These are phyloP conservation scores for Hordeum pubiflorum DNA, from an alignment of 202 grass and related monocot species.

Conservation along the genomic window DNA sequence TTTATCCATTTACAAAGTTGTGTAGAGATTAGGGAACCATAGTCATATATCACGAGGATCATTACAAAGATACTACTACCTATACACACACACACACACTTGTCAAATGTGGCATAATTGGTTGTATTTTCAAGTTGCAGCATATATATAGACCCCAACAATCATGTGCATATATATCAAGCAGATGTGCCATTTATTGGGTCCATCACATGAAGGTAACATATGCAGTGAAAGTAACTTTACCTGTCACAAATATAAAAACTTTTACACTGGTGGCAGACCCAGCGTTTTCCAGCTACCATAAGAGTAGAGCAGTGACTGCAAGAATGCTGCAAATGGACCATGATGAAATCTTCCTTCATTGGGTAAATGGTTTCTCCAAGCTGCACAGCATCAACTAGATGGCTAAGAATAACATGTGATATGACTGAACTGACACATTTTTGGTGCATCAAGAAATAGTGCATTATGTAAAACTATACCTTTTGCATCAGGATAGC, in stretches of 20 bases:
- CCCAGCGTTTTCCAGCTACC: conserved; percentile 84
- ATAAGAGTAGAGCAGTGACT: conserved; percentile 68
- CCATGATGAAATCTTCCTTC: conserved; percentile 98
- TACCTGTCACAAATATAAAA: conserved; percentile 87
- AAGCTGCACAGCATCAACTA: conserved; percentile 55
- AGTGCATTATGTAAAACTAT: conserved; percentile 7
- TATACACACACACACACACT: not conserved
- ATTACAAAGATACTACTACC: not conserved
- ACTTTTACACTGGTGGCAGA: conserved; percentile 65
- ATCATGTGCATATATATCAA: conserved; percentile 22
- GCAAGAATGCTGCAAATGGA: conserved; percentile 82
- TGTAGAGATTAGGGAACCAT: not conserved
- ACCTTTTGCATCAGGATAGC: conserved; percentile 89
- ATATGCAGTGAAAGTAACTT: conserved; percentile 8
- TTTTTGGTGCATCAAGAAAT: not conserved
- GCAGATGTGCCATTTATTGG: conserved; percentile 7
- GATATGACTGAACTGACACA: not conserved
- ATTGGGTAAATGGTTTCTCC: conserved; percentile 83
- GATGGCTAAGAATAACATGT: conserved; percentile 26
- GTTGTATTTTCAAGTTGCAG: not conserved
- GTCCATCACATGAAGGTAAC: conserved; percentile 12
- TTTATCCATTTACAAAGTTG: conserved; percentile 7
- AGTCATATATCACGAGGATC: not conserved
- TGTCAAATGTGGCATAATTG: not conserved
- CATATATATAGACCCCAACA: not conserved